These are phyloP conservation scores for Mycosarcoma maydis DNA, from an alignment of 1,284 basidiomycete genomes.

Conservation along the genomic window DNA sequence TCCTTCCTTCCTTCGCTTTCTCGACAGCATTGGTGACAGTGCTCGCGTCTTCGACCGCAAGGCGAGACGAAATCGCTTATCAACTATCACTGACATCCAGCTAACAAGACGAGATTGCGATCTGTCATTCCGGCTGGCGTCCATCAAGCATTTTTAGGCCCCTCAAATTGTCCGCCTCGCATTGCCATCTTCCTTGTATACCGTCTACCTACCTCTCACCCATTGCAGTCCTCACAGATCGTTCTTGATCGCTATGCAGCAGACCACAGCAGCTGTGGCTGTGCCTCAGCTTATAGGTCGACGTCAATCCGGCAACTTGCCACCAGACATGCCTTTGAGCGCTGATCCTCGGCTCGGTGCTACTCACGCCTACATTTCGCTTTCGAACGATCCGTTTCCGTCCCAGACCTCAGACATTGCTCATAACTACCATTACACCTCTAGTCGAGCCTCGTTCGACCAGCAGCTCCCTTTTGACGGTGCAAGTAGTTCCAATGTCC, in stretches of 20 bases:
- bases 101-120: too few relatives aligned
- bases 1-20: too few relatives aligned
- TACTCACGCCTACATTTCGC: slow-evolving; percentile 11
- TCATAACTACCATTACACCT: slow-evolving; percentile 23
- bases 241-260: slow-evolving; percentile 13
- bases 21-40: too few relatives aligned
- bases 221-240: too few relatives aligned
- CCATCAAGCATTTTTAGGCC: too few relatives aligned
- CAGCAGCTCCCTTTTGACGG: slow-evolving; percentile 16
- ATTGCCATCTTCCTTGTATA: too few relatives aligned
- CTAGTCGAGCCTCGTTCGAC: slow-evolving; percentile 17
- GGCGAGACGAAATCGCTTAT: too few relatives aligned
- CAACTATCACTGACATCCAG: too few relatives aligned
- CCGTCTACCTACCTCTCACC: too few relatives aligned
- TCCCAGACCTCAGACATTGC: slow-evolving; percentile 10
- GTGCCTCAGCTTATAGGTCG: slow-evolving; percentile 20
- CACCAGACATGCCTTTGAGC: slow-evolving; percentile 9
- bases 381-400: slow-evolving; percentile 2
- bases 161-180: too few relatives aligned
- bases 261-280: slow-evolving; percentile 20
- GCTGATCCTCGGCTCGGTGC: slow-evolving; percentile 22
- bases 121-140: too few relatives aligned
- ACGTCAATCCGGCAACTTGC: slow-evolving; percentile 9
- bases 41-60: too few relatives aligned
- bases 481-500: slow-evolving; percentile 12